Evolutionary conservation across 2,329 filamentous ascomycete species (phyloP), one percentile per base, ranked within the genome.

Genomic region (Blastomyces silverae): DNA sequence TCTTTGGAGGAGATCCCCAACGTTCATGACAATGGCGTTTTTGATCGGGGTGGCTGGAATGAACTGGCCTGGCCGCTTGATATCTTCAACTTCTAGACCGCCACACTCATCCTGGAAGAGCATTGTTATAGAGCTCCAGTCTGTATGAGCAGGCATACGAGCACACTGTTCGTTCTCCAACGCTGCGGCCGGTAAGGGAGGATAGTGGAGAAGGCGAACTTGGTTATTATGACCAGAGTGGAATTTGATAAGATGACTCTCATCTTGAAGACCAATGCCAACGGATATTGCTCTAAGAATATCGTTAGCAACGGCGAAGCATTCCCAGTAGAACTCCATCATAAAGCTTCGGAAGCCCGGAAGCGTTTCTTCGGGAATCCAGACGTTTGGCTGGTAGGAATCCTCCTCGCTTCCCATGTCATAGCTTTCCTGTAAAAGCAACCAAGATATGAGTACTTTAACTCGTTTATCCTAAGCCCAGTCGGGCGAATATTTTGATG

Each of bases 171-270:
- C 76, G 53, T 75, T 78, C 39, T 78, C 75, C 25, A 84, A 71
- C 46, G 76, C 77, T 42, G 75, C 74, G 5, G 78, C 78, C 34
- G 79, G 75, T 4, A 84, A 75, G 2, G 80, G 75, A 0, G 83
- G 82, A 66, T 85, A 88, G 71, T 88, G 85, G 20, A 87, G 75
- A 34, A 89, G 73, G 1, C 86, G 80, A 11, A 88, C 76, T 66
- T 87, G 85, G 67, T 86, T 85, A 68, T 85, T 82, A 64, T 82
- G 78, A 0, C 82, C 81, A 44, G 79, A 80, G 72, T 87, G 85
- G 56, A 82, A 79, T 25, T 73, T 72, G 2, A 80, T 67, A n/a
- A 84, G 72, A 66, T 79, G 76, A 20, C 75, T 73, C 61, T 80
- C 77, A 61, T 81, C 76, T 0, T 78, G 74, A 2, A 85, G 73